Evolutionary conservation across 768 basidiomycete species (phyloP).

Genomic region (Pleurotus cornucopiae): DNA sequence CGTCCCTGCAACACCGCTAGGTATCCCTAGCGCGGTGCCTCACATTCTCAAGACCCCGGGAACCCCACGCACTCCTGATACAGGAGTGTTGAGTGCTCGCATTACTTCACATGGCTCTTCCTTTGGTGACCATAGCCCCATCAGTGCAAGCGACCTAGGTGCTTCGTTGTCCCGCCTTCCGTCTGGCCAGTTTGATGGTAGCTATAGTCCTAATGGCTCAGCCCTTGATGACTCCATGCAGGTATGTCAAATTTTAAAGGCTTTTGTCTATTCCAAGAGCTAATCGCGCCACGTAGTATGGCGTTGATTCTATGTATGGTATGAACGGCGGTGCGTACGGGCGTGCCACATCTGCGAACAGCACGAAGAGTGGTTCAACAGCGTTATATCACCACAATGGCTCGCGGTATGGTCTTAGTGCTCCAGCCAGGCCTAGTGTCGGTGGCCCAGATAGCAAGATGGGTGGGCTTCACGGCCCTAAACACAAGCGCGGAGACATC

Average conservation of each 20-base stretch:
- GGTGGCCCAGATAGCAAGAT: slow-evolving; percentile 69
- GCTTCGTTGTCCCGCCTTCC: slow-evolving; percentile 71
- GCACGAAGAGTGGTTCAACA: slow-evolving; percentile 55
- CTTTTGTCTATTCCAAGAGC: slow-evolving; percentile 10
- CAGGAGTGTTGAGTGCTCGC: slow-evolving; percentile 59
- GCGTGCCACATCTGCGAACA: slow-evolving; percentile 30
- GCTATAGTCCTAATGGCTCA: slow-evolving; percentile 49
- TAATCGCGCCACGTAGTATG: slow-evolving; percentile 41
- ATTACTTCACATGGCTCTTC: slow-evolving; percentile 45
- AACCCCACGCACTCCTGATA: slow-evolving; percentile 61
- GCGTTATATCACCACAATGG: slow-evolving; percentile 76
- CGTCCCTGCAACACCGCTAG: slow-evolving; percentile 78
- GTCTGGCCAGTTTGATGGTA: slow-evolving; percentile 53
- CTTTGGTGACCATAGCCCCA: slow-evolving; percentile 40
- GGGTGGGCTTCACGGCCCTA: slow-evolving; percentile 87
- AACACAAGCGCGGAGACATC: slow-evolving; percentile 91
- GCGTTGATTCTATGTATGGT: slow-evolving; percentile 51
- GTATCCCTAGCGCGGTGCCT: slow-evolving; percentile 42
- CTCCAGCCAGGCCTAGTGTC: slow-evolving; percentile 46
- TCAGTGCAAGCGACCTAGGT: slow-evolving; percentile 54
- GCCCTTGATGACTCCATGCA: slow-evolving; percentile 48
- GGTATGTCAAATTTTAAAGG: slow-evolving; percentile 30
- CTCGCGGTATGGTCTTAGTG: slow-evolving; percentile 68
- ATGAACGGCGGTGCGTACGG: slow-evolving; percentile 50
- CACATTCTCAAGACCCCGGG: slow-evolving; percentile 65